A percentile compares a stretch with the other conserved stretches of the same genome.
Evolutionary conservation across 768 basidiomycete species (phyloP).

Genomic region (Stropharia rugosoannulata): DNA sequence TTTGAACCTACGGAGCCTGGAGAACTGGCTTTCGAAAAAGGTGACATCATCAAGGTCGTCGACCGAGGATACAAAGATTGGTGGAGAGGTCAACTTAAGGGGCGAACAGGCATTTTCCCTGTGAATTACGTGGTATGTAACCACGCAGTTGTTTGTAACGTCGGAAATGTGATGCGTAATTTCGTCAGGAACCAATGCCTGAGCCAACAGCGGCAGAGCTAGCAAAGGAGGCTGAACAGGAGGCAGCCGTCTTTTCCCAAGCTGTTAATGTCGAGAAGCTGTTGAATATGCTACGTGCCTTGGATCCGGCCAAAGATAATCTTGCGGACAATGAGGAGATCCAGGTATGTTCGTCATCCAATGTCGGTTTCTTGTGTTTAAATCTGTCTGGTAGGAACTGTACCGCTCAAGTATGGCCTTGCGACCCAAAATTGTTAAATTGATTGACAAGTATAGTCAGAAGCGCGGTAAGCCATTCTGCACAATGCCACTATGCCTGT

Average conservation of each 20-base stretch:
- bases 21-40: constrained; percentile 89
- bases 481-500: not conserved
- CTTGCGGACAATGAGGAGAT: constrained; percentile 92
- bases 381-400: constrained; percentile 57
- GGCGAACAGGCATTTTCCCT: constrained; percentile 92
- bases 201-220: constrained; percentile 79
- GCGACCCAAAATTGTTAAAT: constrained; percentile 91
- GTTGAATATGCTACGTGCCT: constrained; percentile 65
- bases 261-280: constrained; percentile 83
- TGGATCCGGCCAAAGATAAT: constrained; percentile 79
- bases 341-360: constrained; percentile 43
- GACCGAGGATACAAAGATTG: constrained; percentile 94
- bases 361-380: constrained; percentile 7
- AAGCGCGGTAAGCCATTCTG: constrained; percentile 55
- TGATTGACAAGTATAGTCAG: constrained; percentile 97
- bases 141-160: too few relatives aligned
- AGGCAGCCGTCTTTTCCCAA: constrained; percentile 85
- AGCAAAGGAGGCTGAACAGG: constrained; percentile 80
- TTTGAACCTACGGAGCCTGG: constrained; percentile 88
- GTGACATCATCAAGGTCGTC: constrained; percentile 93
- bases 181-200: constrained; percentile 72
- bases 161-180: not conserved
- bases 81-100: constrained; percentile 93
- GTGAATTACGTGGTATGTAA: constrained; percentile 87
- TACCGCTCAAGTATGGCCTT: constrained; percentile 89